phyloP scores from a whole-genome alignment of 805 yeast species.

The Metschnikowia vanudenii region DNA sequence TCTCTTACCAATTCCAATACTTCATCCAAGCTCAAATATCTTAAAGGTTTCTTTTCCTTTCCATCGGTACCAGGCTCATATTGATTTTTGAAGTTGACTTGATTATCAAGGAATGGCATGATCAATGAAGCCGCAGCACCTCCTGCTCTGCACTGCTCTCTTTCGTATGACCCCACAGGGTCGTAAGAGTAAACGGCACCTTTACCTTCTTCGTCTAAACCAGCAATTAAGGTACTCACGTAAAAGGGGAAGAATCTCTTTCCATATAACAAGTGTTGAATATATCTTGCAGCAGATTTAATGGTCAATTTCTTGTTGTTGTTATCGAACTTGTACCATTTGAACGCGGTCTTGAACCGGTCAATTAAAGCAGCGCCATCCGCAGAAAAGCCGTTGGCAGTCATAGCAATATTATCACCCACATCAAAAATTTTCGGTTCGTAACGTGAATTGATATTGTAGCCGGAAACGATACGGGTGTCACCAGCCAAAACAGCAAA shows the following conservation, averaged over 20 bases:
- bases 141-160: conserved; percentile 96
- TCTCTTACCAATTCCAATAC: conserved; percentile 86
- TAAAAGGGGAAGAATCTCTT: conserved; percentile 96
- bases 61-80: conserved; percentile 77
- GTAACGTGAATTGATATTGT: conserved; percentile 87
- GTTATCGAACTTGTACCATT: conserved; percentile 93
- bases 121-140: conserved; percentile 96
- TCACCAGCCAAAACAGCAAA: conserved; percentile 97
- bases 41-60: conserved; percentile 54
- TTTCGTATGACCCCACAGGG: conserved; percentile 96
- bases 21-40: conserved; percentile 75
- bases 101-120: conserved; percentile 97
- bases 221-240: conserved; percentile 92
- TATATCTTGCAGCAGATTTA: conserved; percentile 80
- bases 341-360: conserved; percentile 63
- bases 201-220: conserved; percentile 85
- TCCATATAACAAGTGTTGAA: conserved; percentile 86
- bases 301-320: conserved; percentile 64
- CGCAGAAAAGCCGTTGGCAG: conserved; percentile 96
- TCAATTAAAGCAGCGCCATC: conserved; percentile 86
- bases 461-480: conserved; percentile 95
- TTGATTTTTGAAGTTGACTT: conserved; percentile 94
- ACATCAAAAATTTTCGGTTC: conserved; percentile 86
- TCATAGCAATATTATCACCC: conserved; percentile 82
- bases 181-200: conserved; percentile 96